Evolutionary conservation across 768 basidiomycete species (phyloP).

Genomic region (Holtermanniella nyarrowii): DNA sequence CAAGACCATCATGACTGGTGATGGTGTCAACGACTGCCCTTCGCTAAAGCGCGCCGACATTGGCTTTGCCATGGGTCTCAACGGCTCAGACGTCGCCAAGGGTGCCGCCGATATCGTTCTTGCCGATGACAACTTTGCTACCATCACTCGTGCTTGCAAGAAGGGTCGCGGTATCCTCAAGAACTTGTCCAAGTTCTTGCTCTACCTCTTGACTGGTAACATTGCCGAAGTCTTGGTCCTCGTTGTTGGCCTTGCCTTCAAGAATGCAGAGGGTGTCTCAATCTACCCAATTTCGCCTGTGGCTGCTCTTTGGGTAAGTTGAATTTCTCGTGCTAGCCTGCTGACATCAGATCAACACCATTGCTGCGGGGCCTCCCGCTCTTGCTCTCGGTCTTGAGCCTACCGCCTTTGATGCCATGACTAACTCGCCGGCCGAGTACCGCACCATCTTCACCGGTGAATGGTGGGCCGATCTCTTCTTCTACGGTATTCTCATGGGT

Average conservation of each 20-base stretch:
- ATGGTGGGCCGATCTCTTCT: conserved; percentile 39
- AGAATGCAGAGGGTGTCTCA: conserved; percentile 45
- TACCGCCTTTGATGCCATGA: conserved; percentile 50
- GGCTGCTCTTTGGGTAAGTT: conserved; percentile 39
- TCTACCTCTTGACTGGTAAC: conserved; percentile 51
- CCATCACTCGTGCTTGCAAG: conserved; percentile 55
- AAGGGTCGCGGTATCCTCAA: conserved; percentile 56
- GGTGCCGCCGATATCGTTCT: conserved; percentile 57
- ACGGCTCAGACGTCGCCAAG: conserved; percentile 53
- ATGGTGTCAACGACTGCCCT: conserved; percentile 54
- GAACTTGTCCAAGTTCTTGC: conserved; percentile 52
- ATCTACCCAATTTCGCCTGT: conserved; percentile 54
- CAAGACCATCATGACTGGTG: conserved; percentile 53
- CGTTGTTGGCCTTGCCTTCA: conserved; percentile 52
- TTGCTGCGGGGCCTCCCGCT: conserved; percentile 49
- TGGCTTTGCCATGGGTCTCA: conserved; percentile 54
- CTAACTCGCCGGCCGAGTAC: conserved; percentile 42
- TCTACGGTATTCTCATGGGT: conserved; percentile 43
- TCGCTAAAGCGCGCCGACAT: conserved; percentile 53
- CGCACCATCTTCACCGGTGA: conserved; percentile 42
- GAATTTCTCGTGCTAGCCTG: conserved; percentile 22
- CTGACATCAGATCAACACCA: conserved; percentile 52
- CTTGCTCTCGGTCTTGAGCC: conserved; percentile 51
- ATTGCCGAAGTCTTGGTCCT: conserved; percentile 51
- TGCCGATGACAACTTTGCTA: conserved; percentile 57